Base-by-base conservation (phyloP, 78 protist species). In the Dictyostelium intermedium region DNA sequence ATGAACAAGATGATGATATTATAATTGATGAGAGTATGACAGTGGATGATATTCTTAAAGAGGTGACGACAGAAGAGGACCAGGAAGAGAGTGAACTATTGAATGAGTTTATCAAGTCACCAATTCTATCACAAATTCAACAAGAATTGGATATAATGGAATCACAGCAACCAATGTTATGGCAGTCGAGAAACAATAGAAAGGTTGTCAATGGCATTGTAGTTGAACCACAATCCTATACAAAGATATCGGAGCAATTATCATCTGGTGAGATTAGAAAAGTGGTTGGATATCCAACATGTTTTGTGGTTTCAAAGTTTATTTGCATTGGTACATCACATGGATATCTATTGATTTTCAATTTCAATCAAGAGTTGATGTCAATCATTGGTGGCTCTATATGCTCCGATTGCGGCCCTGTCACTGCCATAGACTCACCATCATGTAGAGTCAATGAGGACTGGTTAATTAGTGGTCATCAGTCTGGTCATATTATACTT, bases 291-390 rank as follows among this genome's bases (percentile, higher is more conserved):
- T 89, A 63, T 47, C 94, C 94, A 5, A 89, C 94, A 30, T 89
- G 94, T 80, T 89, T 89, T 70, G 20, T 73, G 5, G 82, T 80
- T 20, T 34, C 94, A 69, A 89, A 89, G 56, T 89, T 79, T 80
- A 89, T 89, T 35, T 74, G 84, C 35, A 89, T 89, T 53, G 94
- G 94, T 80, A 89, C 94, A 27, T 69, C 87, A 34, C 94, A 89
- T 89, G 94, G 94, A 20, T 89, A 80, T 50, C 7, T 89, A 53
- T 41, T 89, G 82, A 50, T 89, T 34, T 89, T 89, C 32, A 89
- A 80, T 11, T 89, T 50, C 53, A 43, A 89, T 81, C 87, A 89
- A 70, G 94, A 78, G 50, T 70, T 89, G n/a, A 3, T 89, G 4
- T 76, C 84, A 0, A 89, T 89, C 4, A 80, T 89, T 32, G 94